Percentiles rank a stretch among this genome's conserved stretches.
phyloP scores from a whole-genome alignment of 1,284 basidiomycete genomes.

The Fomitopsis palustris region DNA sequence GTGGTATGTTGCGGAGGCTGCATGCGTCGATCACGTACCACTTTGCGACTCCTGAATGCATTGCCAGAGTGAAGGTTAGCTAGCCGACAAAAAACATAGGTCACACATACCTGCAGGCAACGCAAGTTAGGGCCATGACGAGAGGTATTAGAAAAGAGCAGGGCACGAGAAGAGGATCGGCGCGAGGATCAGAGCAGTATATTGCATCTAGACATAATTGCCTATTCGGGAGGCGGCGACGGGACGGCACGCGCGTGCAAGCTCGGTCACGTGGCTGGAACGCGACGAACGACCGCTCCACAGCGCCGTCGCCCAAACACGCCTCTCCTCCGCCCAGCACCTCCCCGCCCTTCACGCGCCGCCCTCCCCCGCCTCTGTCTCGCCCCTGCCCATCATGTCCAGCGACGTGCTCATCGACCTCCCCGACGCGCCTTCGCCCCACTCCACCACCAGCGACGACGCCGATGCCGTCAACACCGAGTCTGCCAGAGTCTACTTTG shows the following conservation, averaged over 20 bases:
- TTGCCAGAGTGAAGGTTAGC: neutral
- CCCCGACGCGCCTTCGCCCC: constrained; percentile 13
- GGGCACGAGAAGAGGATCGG: neutral
- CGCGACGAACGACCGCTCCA: constrained; percentile 27
- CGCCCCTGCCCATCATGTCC: constrained; percentile 1
- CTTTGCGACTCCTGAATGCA: constrained; percentile 22
- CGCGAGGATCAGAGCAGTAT: neutral
- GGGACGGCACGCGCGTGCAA: neutral
- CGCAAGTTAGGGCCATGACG: constrained; percentile 21
- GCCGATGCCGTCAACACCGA: constrained; percentile 21
- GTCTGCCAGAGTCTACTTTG: constrained; percentile 43
- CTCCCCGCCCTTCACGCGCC: constrained; percentile 2
- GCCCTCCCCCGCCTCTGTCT: constrained; percentile 1
- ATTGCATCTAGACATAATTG: no score
- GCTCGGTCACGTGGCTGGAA: constrained; percentile 25
- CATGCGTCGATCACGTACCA: constrained; percentile 12
- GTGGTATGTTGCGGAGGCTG: neutral
- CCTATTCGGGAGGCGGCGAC: no score
- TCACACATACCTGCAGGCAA: constrained; percentile 22
- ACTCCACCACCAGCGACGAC: constrained; percentile 16
- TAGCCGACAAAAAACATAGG: neutral
- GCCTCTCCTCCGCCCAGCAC: constrained; percentile 4
- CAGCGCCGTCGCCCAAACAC: constrained; percentile 4
- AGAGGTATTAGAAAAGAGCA: neutral
- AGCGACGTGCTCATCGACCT: constrained; percentile 6